These are phyloP conservation scores for Trichoderma hamatum DNA, from an alignment of 2,329 filamentous ascomycete species.

Conservation along the genomic window DNA sequence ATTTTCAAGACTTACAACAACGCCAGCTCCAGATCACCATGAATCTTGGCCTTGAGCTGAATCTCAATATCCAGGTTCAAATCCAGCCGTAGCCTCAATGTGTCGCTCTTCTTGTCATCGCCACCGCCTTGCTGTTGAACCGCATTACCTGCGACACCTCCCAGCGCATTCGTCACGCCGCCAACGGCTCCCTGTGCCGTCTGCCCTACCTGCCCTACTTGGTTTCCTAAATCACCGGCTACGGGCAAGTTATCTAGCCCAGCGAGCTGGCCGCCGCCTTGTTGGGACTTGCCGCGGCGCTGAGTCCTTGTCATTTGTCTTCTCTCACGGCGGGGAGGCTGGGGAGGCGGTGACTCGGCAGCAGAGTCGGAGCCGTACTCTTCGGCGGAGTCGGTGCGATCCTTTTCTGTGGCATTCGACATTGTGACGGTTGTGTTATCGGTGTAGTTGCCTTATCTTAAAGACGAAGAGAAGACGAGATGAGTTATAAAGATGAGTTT, in stretches of 20 bases:
- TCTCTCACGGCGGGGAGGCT: constrained; percentile 17
- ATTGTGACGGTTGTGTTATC: constrained; percentile 4
- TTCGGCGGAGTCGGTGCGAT: constrained; percentile 22
- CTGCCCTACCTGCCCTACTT: constrained; percentile 37
- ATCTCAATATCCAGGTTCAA: constrained; percentile 84
- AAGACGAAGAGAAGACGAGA: background rate
- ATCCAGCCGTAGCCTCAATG: constrained; percentile 66
- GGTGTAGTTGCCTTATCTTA: background rate
- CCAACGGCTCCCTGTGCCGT: constrained; percentile 44
- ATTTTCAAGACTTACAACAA: constrained; percentile 55
- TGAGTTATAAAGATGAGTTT: background rate
- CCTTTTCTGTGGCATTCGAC: constrained; percentile 24
- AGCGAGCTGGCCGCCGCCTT: background rate
- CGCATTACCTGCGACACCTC: constrained; percentile 44
- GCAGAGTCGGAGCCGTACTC: constrained; percentile 20
- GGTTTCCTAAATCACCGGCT: constrained; percentile 37
- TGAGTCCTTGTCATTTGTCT: background rate
- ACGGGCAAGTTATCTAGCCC: constrained; percentile 43
- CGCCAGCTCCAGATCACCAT: constrained; percentile 79
- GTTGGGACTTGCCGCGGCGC: background rate
- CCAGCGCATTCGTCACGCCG: constrained; percentile 47
- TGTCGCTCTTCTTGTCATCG: constrained; percentile 57
- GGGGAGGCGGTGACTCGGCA: constrained; percentile 21
- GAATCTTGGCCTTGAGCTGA: constrained; percentile 81
- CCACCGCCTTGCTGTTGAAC: constrained; percentile 41